phyloP scores from a whole-genome alignment of 1,139 yeast species.

The Geotrichum phurueaensis region DNA sequence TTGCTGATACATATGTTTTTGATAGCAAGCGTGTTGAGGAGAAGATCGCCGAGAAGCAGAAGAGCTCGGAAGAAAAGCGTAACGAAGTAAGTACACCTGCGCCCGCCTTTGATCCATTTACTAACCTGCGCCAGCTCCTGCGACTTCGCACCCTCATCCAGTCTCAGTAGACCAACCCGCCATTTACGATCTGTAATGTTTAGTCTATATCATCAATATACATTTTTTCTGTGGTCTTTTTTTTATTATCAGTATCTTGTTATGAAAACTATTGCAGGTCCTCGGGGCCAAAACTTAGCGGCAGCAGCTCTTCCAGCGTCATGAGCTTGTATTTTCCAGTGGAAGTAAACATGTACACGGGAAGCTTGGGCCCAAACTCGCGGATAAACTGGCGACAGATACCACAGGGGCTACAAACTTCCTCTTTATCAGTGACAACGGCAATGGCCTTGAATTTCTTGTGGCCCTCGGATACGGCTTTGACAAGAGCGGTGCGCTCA shows the following conservation, averaged over 20 bases:
- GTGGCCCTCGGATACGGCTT: conserved; percentile 41
- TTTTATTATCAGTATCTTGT: not conserved
- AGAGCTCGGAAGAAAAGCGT: conserved; percentile 33
- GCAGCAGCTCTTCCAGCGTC: conserved; percentile 59
- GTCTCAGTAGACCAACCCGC: not conserved
- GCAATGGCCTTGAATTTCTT: conserved; percentile 56
- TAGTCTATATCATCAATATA: not conserved
- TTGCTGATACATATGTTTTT: not conserved
- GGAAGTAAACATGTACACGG: conserved; percentile 31
- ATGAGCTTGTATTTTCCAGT: conserved; percentile 32
- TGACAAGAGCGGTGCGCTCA: conserved; percentile 70
- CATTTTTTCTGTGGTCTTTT: not conserved
- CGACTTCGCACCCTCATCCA: conserved; percentile 23
- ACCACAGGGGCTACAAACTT: conserved; percentile 82
- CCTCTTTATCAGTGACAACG: conserved; percentile 56
- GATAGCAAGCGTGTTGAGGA: conserved; percentile 33
- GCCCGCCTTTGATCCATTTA: not conserved
- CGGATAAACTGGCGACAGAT: conserved; percentile 85
- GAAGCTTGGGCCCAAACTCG: conserved; percentile 49
- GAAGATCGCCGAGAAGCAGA: conserved; percentile 33
- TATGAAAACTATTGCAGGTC: conserved; percentile 37
- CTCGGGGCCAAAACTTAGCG: conserved; percentile 84
- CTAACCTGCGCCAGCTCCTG: conserved; percentile 20
- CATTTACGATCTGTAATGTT: not conserved
- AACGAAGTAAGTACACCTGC: conserved; percentile 26